A percentile compares a stretch with the other conserved stretches of the same genome.
Evolutionary conservation across 2,329 filamentous ascomycete species (phyloP).

Genomic region (Paecilomyces fulvus): DNA sequence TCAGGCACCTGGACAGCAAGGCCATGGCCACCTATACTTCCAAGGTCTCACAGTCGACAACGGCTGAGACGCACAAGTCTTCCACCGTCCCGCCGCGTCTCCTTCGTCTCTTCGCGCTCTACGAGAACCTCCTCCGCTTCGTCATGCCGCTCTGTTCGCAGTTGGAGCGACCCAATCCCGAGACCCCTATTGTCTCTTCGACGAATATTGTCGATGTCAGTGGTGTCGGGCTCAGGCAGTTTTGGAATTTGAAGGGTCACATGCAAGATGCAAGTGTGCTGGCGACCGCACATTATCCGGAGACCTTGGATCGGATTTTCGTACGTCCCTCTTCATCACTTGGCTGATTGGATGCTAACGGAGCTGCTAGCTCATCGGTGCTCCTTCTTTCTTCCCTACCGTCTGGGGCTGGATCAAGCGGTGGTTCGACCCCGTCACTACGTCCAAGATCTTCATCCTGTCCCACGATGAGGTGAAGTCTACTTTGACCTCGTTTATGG

Average conservation of each 20-base stretch:
- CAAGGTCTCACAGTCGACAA: slow-evolving; percentile 38
- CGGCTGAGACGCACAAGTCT: slow-evolving; percentile 52
- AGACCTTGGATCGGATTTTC: slow-evolving; percentile 79
- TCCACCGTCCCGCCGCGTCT: slow-evolving; percentile 58
- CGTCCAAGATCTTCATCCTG: slow-evolving; percentile 93
- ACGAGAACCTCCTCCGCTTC: slow-evolving; percentile 86
- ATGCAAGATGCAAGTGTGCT: slow-evolving; percentile 88
- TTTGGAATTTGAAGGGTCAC: slow-evolving; percentile 88
- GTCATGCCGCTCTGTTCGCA: slow-evolving; percentile 76
- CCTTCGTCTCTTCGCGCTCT: slow-evolving; percentile 80
- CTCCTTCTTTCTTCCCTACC: slow-evolving; percentile 82
- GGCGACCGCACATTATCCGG: slow-evolving; percentile 89
- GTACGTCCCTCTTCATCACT: slow-evolving; percentile 29
- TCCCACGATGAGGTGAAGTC: slow-evolving; percentile 61
- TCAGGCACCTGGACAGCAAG: slow-evolving; percentile 73
- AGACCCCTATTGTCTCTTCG: slow-evolving; percentile 82
- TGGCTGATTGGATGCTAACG: slow-evolving; percentile 2
- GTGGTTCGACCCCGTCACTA: slow-evolving; percentile 90
- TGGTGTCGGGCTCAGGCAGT: slow-evolving; percentile 80
- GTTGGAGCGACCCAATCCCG: slow-evolving; percentile 62
- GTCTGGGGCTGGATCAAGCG: slow-evolving; percentile 90
- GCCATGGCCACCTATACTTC: slow-evolving; percentile 67
- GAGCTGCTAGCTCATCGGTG: slow-evolving; percentile 63
- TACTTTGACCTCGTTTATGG: slow-evolving; percentile 74
- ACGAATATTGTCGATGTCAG: slow-evolving; percentile 94